Conservation (phyloP, 177 flowering plant genomes). For the Telopea speciosissima region DNA sequence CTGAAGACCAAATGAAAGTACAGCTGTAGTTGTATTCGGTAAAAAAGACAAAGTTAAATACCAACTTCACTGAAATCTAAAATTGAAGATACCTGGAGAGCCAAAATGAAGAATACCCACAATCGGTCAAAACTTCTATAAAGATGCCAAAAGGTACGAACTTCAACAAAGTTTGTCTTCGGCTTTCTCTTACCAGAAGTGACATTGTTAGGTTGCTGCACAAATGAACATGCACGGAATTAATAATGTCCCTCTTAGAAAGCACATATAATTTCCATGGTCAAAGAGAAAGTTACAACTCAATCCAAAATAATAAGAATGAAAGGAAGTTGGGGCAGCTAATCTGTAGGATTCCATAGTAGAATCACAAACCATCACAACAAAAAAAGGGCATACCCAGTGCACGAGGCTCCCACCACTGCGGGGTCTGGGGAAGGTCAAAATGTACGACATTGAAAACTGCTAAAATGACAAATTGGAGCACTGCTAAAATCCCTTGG, state of each 20-base stretch:
- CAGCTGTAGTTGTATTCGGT: neutral
- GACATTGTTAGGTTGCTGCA: constrained; percentile 37
- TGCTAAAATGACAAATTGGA: too few relatives aligned
- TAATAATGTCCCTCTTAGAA: neutral
- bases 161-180: constrained; percentile 95
- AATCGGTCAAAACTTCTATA: constrained; percentile 92
- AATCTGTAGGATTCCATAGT: too few relatives aligned
- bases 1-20: constrained; percentile 37
- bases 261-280: neutral
- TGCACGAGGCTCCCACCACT: too few relatives aligned
- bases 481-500: too few relatives aligned
- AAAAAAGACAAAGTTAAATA: neutral
- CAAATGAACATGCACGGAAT: neutral
- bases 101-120: constrained; percentile 93
- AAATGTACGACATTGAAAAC: too few relatives aligned
- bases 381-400: too few relatives aligned
- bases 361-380: too few relatives aligned
- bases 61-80: neutral
- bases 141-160: constrained; percentile 93
- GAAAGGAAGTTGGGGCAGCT: too few relatives aligned
- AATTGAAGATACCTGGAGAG: constrained; percentile 62
- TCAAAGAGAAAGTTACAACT: too few relatives aligned
- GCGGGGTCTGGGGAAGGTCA: too few relatives aligned
- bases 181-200: constrained; percentile 63
- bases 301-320: too few relatives aligned